A percentile compares a stretch with the other conserved stretches of the same genome.
These are phyloP conservation scores for Lentinula guzmanii DNA, from an alignment of 768 basidiomycete species.

Conservation along the genomic window DNA sequence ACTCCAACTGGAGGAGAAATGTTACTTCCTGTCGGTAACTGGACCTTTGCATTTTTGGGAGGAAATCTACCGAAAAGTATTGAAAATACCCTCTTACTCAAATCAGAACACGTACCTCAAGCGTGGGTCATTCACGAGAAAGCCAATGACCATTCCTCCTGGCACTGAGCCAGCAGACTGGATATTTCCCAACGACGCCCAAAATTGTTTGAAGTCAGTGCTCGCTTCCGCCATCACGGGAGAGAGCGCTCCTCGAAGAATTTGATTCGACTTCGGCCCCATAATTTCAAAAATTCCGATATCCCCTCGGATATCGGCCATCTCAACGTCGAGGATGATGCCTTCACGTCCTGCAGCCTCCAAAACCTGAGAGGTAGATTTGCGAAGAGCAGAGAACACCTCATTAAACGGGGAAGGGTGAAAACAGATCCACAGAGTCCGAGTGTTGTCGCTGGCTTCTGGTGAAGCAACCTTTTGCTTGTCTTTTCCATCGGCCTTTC, in stretches of 20 bases:
- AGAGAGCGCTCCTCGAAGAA: conserved; percentile 58
- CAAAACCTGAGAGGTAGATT: conserved; percentile 44
- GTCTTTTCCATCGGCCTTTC: conserved; percentile 27
- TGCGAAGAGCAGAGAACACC: conserved; percentile 45
- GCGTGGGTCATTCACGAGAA: conserved; percentile 81
- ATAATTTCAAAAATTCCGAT: conserved; percentile 84
- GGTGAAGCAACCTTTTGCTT: conserved; percentile 5
- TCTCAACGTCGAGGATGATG: conserved; percentile 43
- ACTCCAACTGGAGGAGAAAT: conserved; percentile 25
- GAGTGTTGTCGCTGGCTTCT: conserved; percentile 1
- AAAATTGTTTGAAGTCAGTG: conserved; percentile 64
- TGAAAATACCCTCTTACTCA: background rate
- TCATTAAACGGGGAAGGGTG: conserved; percentile 71
- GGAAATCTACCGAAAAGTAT: conserved; percentile 57
- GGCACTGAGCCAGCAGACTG: conserved; percentile 65
- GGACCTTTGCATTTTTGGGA: conserved; percentile 63
- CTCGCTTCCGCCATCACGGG: conserved; percentile 43
- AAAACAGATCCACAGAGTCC: conserved; percentile 67
- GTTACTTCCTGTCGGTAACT: conserved; percentile 19
- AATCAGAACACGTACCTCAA: conserved; percentile 50
- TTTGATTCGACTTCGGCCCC: conserved; percentile 78
- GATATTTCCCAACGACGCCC: conserved; percentile 53
- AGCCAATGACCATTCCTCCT: conserved; percentile 70
- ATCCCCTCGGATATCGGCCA: conserved; percentile 65
- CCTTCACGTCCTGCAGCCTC: conserved; percentile 23